Evolutionary conservation across 116 monocot species (phyloP), one percentile per base, ranked within the genome.

Genomic region (Trichopus zeylanicus): DNA sequence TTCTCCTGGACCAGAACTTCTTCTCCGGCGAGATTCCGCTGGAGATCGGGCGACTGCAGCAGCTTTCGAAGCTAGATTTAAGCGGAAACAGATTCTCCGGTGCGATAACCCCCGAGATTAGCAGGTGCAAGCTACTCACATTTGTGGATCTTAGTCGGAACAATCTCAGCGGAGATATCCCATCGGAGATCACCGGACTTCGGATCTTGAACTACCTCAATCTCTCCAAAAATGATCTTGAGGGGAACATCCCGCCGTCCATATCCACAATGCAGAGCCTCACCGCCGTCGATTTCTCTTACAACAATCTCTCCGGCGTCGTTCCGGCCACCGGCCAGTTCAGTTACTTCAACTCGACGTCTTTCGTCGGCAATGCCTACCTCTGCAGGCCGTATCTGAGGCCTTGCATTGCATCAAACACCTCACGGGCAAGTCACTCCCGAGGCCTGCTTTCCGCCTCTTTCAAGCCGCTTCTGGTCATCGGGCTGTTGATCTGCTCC

Each of bases 391-490:
- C 65, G 7, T 65, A 55, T 21, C 53, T 65, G 22, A 33, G 63
- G 6, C 51, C 51, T 10, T 63, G 49, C 51, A 19, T 31, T 11
- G 46, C 47, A 2, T 46, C 9, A 16, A 25, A 12, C 19, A 11
- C 42, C 19, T 6, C 6, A 1, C 38, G 59, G 18, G 19, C 25
- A 0, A 49, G 56, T 29, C 79, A 63, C 20, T 46, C 42, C n/a
- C 62, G 53, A 32, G 53, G 70, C 2, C 56, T 70, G 0, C 62
- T 80, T 15, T 62, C 79, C 3, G 55, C 79, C 13, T 62, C 79
- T 27, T 70, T 70, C 70, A 74, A 80, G 62, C 74, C 74, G 12
- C 30, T 74, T 18, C 67, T 80, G 2, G 74, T 80, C 29, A 62
- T 79, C 5, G 70, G 69, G 11, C 61, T 80, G 2, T 70, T 80